phyloP scores from a whole-genome alignment of 2,329 filamentous ascomycete species.

The Helotiales sp. region DNA sequence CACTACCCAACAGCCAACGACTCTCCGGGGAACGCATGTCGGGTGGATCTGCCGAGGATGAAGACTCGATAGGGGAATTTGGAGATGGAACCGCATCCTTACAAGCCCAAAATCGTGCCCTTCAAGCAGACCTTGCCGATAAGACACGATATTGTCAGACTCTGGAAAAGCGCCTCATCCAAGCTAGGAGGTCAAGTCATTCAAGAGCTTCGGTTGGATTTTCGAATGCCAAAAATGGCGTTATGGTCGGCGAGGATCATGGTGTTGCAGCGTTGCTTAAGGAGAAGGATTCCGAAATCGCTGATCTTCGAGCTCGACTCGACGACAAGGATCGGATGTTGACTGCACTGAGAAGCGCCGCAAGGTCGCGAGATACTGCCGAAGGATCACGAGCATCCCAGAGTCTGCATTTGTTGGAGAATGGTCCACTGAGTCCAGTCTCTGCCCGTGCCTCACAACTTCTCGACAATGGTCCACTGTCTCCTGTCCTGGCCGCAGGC shows the following conservation, averaged over 20 bases:
- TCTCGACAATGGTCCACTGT: slow-evolving; percentile 30
- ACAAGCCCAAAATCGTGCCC: slow-evolving; percentile 83
- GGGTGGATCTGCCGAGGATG: slow-evolving; percentile 53
- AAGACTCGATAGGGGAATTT: slow-evolving; percentile 78
- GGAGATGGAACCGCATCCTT: slow-evolving; percentile 85
- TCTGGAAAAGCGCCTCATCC: slow-evolving; percentile 87
- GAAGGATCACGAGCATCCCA: slow-evolving; percentile 50
- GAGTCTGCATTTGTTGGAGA: slow-evolving; percentile 26
- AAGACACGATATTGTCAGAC: slow-evolving; percentile 97
- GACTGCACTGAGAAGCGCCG: slow-evolving; percentile 80
- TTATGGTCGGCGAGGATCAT: slow-evolving; percentile 78
- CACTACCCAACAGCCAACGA: slow-evolving; percentile 33
- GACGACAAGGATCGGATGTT: slow-evolving; percentile 98
- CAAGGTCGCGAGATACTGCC: slow-evolving; percentile 83
- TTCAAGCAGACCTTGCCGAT: slow-evolving; percentile 94
- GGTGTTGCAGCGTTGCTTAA: slow-evolving; percentile 73
- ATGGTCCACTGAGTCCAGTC: slow-evolving; percentile 40
- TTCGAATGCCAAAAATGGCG: slow-evolving; percentile 60
- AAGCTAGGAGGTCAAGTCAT: slow-evolving; percentile 88
- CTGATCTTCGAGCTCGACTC: slow-evolving; percentile 83
- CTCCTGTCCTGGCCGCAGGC: slow-evolving; percentile 27
- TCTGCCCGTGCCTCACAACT: slow-evolving; percentile 40
- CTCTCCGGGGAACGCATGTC: slow-evolving; percentile 39
- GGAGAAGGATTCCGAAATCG: slow-evolving; percentile 93
- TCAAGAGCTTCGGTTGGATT: slow-evolving; percentile 82